Conservation (phyloP, 2,329 filamentous ascomycete genomes). For the Stromatinia cepivora region DNA sequence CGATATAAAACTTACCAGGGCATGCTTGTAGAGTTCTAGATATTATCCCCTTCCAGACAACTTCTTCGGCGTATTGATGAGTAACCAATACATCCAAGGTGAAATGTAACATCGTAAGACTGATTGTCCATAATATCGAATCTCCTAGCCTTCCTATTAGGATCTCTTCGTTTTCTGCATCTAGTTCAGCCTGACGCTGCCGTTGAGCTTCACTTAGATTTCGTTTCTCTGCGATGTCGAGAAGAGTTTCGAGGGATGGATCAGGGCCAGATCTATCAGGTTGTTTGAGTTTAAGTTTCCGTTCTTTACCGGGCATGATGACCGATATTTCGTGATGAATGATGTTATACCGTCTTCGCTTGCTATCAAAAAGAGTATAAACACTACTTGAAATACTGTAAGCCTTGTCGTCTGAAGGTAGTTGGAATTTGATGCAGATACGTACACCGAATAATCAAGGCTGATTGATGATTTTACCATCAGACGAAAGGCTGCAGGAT, state of each 20-base stretch:
- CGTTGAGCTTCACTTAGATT: slow-evolving; percentile 45
- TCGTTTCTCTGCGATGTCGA: slow-evolving; percentile 68
- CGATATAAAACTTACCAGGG: slow-evolving; percentile 46
- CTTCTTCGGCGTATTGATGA: slow-evolving; percentile 70
- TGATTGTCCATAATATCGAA: slow-evolving; percentile 57
- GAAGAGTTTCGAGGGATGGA: slow-evolving; percentile 63
- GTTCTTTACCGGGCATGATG: slow-evolving; percentile 35
- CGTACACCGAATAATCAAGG: neutral
- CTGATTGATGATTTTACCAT: neutral
- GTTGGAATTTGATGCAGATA: neutral
- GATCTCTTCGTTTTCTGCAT: slow-evolving; percentile 35
- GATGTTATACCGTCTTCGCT: neutral
- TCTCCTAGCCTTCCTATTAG: slow-evolving; percentile 45
- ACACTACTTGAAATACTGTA: neutral
- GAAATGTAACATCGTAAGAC: slow-evolving; percentile 71
- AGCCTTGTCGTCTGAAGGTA: slow-evolving; percentile 4
- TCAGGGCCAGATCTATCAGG: slow-evolving; percentile 65
- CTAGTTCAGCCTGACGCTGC: slow-evolving; percentile 29
- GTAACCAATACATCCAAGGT: slow-evolving; percentile 78
- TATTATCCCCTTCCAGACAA: slow-evolving; percentile 58
- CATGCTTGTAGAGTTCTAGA: slow-evolving; percentile 55
- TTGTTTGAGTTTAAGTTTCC: slow-evolving; percentile 62
- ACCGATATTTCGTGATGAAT: neutral
- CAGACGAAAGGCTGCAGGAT: slow-evolving; percentile 12
- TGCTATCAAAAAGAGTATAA: neutral